These are phyloP conservation scores for Penicillium sp. DNA, from an alignment of 2,329 filamentous ascomycete species.

Conservation along the genomic window DNA sequence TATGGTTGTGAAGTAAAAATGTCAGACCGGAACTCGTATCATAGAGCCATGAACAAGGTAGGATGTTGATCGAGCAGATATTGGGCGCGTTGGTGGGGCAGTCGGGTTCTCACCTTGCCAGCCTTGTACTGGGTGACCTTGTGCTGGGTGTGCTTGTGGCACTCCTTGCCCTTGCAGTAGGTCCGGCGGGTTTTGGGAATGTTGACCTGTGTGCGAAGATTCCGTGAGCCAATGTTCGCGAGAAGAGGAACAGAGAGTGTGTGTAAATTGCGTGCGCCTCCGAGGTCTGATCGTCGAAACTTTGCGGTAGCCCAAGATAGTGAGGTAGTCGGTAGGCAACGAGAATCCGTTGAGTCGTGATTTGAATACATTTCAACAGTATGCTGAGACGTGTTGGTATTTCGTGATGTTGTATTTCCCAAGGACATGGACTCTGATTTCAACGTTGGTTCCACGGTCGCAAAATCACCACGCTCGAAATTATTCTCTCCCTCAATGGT, in stretches of 20 bases:
- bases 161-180: conserved; percentile 95
- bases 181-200: conserved; percentile 96
- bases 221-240: conserved; percentile 20
- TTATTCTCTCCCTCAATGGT: neutral
- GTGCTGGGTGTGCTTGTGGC: conserved; percentile 87
- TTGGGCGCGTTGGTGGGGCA: neutral
- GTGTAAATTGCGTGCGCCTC: conserved; percentile 1
- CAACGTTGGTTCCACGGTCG: neutral
- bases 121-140: conserved; percentile 97
- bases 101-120: conserved; percentile 62
- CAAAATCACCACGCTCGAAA: neutral
- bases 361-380: too few relatives aligned
- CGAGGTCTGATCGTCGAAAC: neutral
- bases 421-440: neutral
- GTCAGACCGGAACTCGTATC: too few relatives aligned
- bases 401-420: neutral
- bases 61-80: neutral
- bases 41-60: too few relatives aligned
- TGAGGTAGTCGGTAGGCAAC: too few relatives aligned
- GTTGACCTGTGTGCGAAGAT: conserved; percentile 65
- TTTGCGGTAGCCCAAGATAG: neutral
- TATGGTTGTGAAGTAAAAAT: conserved; percentile 24
- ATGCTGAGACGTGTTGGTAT: neutral
- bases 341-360: too few relatives aligned
- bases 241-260: conserved; percentile 1